These are phyloP conservation scores for Phoma sp. DNA, from an alignment of 2,329 filamentous ascomycete genomes.

Conservation along the genomic window DNA sequence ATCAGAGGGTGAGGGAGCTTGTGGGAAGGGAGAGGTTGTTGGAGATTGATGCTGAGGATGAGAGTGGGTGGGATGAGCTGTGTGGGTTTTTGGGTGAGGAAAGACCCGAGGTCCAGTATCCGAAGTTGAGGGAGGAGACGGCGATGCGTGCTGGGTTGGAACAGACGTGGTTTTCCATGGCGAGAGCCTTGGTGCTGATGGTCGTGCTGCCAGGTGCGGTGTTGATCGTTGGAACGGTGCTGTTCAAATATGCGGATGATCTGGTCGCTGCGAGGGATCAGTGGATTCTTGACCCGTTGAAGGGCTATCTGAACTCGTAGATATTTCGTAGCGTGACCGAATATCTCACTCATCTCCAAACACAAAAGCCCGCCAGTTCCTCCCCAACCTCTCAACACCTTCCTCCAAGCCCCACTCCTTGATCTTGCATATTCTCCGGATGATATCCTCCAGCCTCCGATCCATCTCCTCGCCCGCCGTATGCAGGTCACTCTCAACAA, in stretches of 20 bases:
- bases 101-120: constrained; percentile 27
- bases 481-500: constrained; percentile 92
- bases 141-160: constrained; percentile 27
- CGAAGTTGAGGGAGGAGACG: constrained; percentile 29
- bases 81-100: constrained; percentile 36
- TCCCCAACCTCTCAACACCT: constrained; percentile 70
- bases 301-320: constrained; percentile 21
- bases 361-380: constrained; percentile 80
- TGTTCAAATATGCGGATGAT: constrained; percentile 20
- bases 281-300: constrained; percentile 15
- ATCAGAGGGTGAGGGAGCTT: constrained; percentile 28
- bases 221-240: background rate
- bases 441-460: constrained; percentile 73
- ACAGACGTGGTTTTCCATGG: constrained; percentile 30
- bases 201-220: constrained; percentile 22
- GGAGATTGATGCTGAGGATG: constrained; percentile 32
- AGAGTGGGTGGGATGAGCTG: constrained; percentile 33
- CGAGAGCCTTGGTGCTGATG: constrained; percentile 28
- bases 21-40: constrained; percentile 33
- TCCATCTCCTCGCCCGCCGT: constrained; percentile 84
- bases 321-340: background rate
- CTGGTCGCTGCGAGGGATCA: constrained; percentile 20
- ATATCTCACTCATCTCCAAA: constrained; percentile 59
- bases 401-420: constrained; percentile 79
- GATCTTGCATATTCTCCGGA: constrained; percentile 75